These are phyloP conservation scores for Pseudozyma tsukubaensis DNA, from an alignment of 1,284 basidiomycete genomes.

Conservation along the genomic window DNA sequence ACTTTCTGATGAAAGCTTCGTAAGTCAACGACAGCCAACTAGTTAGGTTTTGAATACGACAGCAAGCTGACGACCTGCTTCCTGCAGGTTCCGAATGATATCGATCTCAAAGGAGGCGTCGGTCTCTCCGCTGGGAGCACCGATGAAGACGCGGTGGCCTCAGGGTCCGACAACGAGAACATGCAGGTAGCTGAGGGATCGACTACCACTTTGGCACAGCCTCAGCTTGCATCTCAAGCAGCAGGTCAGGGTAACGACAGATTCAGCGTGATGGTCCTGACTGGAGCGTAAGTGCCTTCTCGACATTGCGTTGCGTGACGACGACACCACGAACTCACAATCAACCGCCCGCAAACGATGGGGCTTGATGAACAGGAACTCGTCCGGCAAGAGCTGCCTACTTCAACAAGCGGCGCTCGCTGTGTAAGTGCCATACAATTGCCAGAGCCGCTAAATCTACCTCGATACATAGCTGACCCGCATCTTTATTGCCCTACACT, in stretches of 20 bases:
- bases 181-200: no score
- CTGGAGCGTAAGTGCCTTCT: conserved; percentile 43
- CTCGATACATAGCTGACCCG: no score
- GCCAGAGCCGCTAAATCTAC: background rate
- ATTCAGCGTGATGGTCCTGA: conserved; percentile 45
- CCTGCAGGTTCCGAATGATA: conserved; percentile 45
- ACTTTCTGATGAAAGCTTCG: conserved; percentile 41
- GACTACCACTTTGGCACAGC: no score
- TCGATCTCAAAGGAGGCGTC: conserved; percentile 32
- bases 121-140: conserved; percentile 1
- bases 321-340: background rate
- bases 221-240: background rate
- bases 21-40: conserved; percentile 3
- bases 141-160: background rate
- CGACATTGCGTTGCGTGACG: background rate
- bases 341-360: background rate
- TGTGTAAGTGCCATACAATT: conserved; percentile 12
- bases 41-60: no score
- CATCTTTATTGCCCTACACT: no score
- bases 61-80: background rate
- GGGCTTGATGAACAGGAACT: conserved; percentile 23
- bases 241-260: background rate
- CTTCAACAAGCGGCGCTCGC: conserved; percentile 46
- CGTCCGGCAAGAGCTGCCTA: conserved; percentile 50
- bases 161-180: no score